Evolutionary conservation across 2,329 filamentous ascomycete genomes (phyloP).

Genomic region (Penicillium brasilianum): DNA sequence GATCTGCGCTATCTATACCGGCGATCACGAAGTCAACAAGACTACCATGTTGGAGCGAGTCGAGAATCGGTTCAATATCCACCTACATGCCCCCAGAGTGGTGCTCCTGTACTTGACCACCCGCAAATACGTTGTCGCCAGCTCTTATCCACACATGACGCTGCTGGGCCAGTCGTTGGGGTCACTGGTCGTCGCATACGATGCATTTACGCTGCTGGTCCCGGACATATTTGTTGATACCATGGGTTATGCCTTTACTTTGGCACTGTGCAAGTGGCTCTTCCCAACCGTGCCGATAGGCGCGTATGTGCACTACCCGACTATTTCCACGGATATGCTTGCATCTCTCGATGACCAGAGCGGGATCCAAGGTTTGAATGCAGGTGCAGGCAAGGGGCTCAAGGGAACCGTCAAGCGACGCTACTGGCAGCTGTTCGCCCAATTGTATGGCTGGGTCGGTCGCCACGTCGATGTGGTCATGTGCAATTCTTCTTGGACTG

Average conservation of each 20-base stretch:
- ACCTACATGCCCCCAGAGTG: conserved; percentile 79
- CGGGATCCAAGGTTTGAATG: conserved; percentile 76
- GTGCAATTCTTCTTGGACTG: conserved; percentile 97
- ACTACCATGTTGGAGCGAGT: conserved; percentile 77
- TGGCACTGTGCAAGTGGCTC: conserved; percentile 80
- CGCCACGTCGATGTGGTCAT: conserved; percentile 89
- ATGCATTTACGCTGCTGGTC: conserved; percentile 88
- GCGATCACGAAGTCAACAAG: conserved; percentile 88
- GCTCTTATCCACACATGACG: conserved; percentile 89
- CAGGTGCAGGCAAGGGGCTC: conserved; percentile 75
- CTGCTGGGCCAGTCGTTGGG: conserved; percentile 92
- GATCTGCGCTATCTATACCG: conserved; percentile 91
- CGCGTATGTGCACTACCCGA: conserved; percentile 97
- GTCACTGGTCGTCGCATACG: conserved; percentile 84
- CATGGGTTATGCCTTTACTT: conserved; percentile 94
- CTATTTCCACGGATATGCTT: conserved; percentile 98
- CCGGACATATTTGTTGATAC: conserved; percentile 96
- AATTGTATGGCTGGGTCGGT: conserved; percentile 80
- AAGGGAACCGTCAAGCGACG: conserved; percentile 73
- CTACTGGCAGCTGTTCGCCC: conserved; percentile 88
- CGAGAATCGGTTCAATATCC: conserved; percentile 89
- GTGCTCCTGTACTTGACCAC: conserved; percentile 91
- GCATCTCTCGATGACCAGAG: conserved; percentile 72
- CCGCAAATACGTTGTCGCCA: conserved; percentile 81
- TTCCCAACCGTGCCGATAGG: conserved; percentile 82